phyloP scores from a whole-genome alignment of 805 yeast species.

The Candida alai region DNA sequence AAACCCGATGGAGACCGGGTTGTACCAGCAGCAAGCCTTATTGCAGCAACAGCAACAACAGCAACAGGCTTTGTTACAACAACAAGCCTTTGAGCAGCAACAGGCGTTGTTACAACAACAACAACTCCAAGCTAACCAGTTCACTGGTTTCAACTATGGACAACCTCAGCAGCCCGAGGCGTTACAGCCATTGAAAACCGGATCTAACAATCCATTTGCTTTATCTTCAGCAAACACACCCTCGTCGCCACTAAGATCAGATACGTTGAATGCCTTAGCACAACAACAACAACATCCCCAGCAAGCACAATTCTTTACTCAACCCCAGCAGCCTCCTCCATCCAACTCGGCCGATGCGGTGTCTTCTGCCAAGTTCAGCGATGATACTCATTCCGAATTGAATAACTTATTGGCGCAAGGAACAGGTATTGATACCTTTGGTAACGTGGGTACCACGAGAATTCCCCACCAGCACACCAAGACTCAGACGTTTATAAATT shows the following conservation, averaged over 20 bases:
- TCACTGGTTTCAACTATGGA: slow-evolving; percentile 27
- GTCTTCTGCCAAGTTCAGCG: slow-evolving; percentile 35
- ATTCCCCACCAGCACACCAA: slow-evolving; percentile 91
- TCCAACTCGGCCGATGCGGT: slow-evolving; percentile 12
- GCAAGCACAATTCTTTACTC: slow-evolving; percentile 27
- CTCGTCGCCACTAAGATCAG: slow-evolving; percentile 17
- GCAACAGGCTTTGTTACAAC: slow-evolving; percentile 27
- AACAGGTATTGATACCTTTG: slow-evolving; percentile 91
- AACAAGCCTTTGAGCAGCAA: slow-evolving; percentile 21
- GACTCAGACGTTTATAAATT: slow-evolving; percentile 75
- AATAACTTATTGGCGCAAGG: slow-evolving; percentile 79
- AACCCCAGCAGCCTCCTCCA: slow-evolving; percentile 20
- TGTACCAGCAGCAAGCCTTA: slow-evolving; percentile 34
- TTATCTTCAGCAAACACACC: slow-evolving; percentile 14
- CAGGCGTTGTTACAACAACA: slow-evolving; percentile 23
- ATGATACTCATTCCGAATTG: slow-evolving; percentile 56
- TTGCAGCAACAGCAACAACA: slow-evolving; percentile 29
- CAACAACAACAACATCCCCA: slow-evolving; percentile 28
- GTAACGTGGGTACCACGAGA: slow-evolving; percentile 78
- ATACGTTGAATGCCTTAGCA: slow-evolving; percentile 26
- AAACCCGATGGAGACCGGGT: slow-evolving; percentile 51
- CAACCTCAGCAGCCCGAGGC: slow-evolving; percentile 30
- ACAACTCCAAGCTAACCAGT: slow-evolving; percentile 28
- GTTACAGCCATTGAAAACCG: slow-evolving; percentile 58
- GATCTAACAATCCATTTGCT: slow-evolving; percentile 80